Percentiles rank a stretch among this genome's conserved stretches.
phyloP scores from a whole-genome alignment of 1,284 basidiomycete genomes.

The Malassezia slooffiae region DNA sequence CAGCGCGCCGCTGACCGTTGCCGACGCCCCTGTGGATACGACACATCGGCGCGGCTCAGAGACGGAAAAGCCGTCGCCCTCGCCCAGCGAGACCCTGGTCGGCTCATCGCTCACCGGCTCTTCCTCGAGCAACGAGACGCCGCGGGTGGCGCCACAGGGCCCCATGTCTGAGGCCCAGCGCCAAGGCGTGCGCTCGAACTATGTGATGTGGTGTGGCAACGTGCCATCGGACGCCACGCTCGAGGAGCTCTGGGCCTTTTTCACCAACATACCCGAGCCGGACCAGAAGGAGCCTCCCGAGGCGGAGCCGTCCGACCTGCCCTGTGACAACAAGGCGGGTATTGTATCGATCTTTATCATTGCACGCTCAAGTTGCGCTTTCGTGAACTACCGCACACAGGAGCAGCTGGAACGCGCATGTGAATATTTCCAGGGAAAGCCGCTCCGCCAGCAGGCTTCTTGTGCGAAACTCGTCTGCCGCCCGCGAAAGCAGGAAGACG shows the following conservation, averaged over 20 bases:
- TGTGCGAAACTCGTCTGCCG: slow-evolving; percentile 75
- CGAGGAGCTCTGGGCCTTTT: slow-evolving; percentile 79
- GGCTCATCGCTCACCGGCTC: too few species aligned
- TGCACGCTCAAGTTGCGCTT: slow-evolving; percentile 79
- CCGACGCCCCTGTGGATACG: too few species aligned
- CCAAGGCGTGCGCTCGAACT: slow-evolving; percentile 61
- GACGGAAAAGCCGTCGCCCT: too few species aligned
- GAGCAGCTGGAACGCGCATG: slow-evolving; percentile 61
- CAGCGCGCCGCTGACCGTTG: too few species aligned
- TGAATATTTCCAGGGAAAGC: slow-evolving; percentile 59
- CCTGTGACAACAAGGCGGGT: slow-evolving; percentile 48
- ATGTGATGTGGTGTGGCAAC: slow-evolving; percentile 93
- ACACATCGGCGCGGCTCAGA: too few species aligned
- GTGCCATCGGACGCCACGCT: slow-evolving; percentile 69
- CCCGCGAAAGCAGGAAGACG: slow-evolving; percentile 71
- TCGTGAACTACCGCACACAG: slow-evolving; percentile 71
- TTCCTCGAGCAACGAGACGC: too few species aligned
- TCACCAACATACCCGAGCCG: slow-evolving; percentile 48
- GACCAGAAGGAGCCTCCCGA: background rate
- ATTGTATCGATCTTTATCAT: slow-evolving; percentile 85
- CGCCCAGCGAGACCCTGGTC: too few species aligned
- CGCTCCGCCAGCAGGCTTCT: slow-evolving; percentile 55
- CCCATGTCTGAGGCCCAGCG: slow-evolving; percentile 12
- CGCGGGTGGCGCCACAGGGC: too few species aligned
- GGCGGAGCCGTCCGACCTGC: background rate